phyloP scores from a whole-genome alignment of 192 early-diverging fungal genomes.

The Coemansia sp. region DNA sequence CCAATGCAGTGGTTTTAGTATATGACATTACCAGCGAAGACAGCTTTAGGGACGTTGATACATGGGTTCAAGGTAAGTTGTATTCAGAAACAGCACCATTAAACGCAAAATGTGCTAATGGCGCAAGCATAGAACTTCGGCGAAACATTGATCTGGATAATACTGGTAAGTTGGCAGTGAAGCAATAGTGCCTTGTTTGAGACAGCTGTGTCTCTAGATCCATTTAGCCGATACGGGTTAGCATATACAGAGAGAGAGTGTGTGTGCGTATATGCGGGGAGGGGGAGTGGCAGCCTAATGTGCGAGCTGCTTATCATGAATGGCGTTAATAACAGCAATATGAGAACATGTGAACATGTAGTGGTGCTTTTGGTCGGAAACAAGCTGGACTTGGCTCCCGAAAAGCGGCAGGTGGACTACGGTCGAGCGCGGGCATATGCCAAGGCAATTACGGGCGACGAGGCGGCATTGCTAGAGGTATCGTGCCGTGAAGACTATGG shows the following conservation, averaged over 20 bases:
- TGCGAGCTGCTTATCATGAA: neutral
- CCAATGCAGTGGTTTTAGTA: conserved; percentile 68
- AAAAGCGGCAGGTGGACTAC: conserved; percentile 58
- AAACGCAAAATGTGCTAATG: too few relatives aligned
- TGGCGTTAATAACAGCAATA: neutral
- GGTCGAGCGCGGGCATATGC: conserved; percentile 62
- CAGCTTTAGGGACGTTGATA: conserved; percentile 65
- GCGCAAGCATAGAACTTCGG: conserved; percentile 52
- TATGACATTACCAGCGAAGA: conserved; percentile 73
- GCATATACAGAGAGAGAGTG: neutral
- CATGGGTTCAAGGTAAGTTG: conserved; percentile 58
- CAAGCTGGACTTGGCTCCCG: conserved; percentile 65
- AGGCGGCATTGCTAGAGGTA: conserved; percentile 64
- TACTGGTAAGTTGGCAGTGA: conserved; percentile 40
- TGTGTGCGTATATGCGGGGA: neutral
- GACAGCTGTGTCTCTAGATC: neutral
- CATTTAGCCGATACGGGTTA: too few relatives aligned
- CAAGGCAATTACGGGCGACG: conserved; percentile 59
- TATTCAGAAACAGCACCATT: neutral
- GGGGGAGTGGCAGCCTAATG: neutral
- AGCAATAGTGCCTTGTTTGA: neutral
- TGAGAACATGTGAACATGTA: conserved; percentile 26
- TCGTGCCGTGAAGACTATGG: conserved; percentile 73
- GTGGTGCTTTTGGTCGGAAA: conserved; percentile 71
- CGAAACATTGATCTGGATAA: conserved; percentile 65